Percentiles rank a stretch among this genome's conserved stretches.
phyloP scores from a whole-genome alignment of 768 basidiomycete genomes.

The Xerocomellus amylosporus region DNA sequence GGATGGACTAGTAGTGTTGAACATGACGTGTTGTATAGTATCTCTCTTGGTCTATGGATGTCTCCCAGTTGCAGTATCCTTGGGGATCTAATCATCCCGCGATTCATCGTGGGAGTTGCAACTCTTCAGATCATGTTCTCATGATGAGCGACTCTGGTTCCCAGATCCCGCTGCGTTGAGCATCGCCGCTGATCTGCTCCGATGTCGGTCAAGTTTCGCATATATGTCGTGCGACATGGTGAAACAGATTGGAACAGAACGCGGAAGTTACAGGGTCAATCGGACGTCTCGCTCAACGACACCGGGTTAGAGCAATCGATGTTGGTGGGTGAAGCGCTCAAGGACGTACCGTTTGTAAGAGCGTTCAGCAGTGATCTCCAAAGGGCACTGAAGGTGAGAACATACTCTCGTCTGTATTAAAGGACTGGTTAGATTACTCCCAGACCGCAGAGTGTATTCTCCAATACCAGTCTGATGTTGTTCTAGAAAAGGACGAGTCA shows the following conservation, averaged over 20 bases:
- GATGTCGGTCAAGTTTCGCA: conserved; percentile 34
- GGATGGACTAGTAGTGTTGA: background rate
- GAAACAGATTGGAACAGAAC: conserved; percentile 65
- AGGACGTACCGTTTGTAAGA: conserved; percentile 49
- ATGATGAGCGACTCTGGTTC: background rate
- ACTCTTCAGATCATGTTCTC: background rate
- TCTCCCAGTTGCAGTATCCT: no score
- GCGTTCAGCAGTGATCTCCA: conserved; percentile 63
- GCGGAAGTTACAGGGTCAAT: conserved; percentile 66
- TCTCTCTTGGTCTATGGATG: no score
- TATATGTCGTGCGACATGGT: conserved; percentile 70
- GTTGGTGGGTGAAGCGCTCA: conserved; percentile 48
- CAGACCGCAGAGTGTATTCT: conserved; percentile 1
- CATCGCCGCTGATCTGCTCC: background rate
- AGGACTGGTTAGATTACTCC: background rate
- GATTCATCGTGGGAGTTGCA: background rate
- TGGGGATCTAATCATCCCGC: no score
- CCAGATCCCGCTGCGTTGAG: background rate
- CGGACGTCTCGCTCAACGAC: conserved; percentile 63
- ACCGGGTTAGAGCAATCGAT: conserved; percentile 49
- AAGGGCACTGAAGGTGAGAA: conserved; percentile 58
- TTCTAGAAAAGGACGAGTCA: background rate
- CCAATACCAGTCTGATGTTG: background rate
- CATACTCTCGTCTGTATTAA: background rate
- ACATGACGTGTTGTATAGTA: no score